These are phyloP conservation scores for Penicillium odoratum DNA, from an alignment of 495 filamentous ascomycete genomes.

Conservation along the genomic window DNA sequence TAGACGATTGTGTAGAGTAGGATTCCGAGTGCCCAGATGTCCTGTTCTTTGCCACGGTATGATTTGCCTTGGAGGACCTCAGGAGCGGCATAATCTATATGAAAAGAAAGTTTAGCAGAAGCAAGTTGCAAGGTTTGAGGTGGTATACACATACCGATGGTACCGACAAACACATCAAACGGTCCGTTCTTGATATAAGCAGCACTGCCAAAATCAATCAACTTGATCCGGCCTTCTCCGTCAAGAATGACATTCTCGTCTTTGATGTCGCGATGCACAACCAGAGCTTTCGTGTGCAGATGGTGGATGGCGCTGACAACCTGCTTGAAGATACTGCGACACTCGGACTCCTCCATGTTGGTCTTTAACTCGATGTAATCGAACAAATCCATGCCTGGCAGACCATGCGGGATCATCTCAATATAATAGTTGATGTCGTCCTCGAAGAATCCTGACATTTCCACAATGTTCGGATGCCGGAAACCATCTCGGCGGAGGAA, in stretches of 20 bases:
- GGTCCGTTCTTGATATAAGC: constrained; percentile 98
- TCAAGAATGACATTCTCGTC: constrained; percentile 97
- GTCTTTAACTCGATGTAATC: constrained; percentile 97
- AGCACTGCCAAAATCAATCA: constrained; percentile 97
- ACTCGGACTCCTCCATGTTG: constrained; percentile 95
- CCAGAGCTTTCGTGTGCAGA: constrained; percentile 84
- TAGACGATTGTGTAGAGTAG: constrained; percentile 98
- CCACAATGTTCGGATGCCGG: constrained; percentile 93
- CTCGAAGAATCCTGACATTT: constrained; percentile 99
- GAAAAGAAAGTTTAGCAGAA: neutral
- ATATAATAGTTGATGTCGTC: constrained; percentile 99
- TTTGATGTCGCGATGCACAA: constrained; percentile 98
- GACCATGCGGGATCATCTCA: constrained; percentile 93
- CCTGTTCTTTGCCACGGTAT: constrained; percentile 95
- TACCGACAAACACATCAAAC: constrained; percentile 98
- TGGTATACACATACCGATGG: constrained; percentile 71
- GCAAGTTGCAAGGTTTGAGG: neutral
- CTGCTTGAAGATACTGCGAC: constrained; percentile 91
- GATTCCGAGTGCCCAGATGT: constrained; percentile 98
- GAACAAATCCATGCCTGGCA: constrained; percentile 98
- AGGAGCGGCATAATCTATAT: constrained; percentile 90
- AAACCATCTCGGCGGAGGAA: constrained; percentile 86
- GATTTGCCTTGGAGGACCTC: constrained; percentile 93
- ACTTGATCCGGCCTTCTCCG: constrained; percentile 91
- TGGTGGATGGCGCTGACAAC: constrained; percentile 88